Conservation (phyloP, 2,329 filamentous ascomycete genomes). For the Hawksworthiomyces lignivorus region DNA sequence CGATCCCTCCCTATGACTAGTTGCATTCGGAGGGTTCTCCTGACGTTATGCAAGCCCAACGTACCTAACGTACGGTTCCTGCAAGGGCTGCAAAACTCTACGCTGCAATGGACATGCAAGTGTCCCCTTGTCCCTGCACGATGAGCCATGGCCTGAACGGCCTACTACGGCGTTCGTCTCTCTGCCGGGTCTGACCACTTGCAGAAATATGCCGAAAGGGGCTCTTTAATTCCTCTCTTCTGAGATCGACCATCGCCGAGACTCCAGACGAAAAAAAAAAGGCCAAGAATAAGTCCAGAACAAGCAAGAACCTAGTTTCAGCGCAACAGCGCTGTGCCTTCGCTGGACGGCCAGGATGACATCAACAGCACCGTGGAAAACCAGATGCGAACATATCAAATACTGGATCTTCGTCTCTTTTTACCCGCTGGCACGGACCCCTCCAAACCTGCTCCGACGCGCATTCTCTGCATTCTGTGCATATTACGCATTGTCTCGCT, state of each 20-base stretch:
- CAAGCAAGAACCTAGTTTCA: not conserved
- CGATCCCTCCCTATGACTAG: too few relatives aligned
- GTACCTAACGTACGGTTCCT: too few relatives aligned
- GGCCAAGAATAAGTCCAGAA: not conserved
- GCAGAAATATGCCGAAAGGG: not conserved
- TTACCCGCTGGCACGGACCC: conserved; percentile 5
- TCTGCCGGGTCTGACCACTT: not conserved
- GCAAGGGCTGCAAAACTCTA: too few relatives aligned
- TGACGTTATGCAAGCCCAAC: too few relatives aligned
- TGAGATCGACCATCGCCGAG: not conserved
- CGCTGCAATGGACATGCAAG: too few relatives aligned
- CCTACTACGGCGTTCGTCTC: not conserved
- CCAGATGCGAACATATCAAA: not conserved
- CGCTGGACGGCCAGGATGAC: too few relatives aligned
- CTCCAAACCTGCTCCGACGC: conserved; percentile 2
- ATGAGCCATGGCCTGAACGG: not conserved
- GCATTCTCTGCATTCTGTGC: conserved; percentile 1
- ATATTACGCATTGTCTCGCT: conserved; percentile 4
- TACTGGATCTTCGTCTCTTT: not conserved
- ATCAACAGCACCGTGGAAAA: too few relatives aligned
- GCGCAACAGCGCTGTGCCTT: too few relatives aligned
- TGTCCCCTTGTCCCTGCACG: too few relatives aligned
- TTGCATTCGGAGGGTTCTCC: too few relatives aligned
- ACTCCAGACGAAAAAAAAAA: not conserved
- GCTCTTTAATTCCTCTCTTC: not conserved